These are phyloP conservation scores for Tubosaeta sp. DNA, from an alignment of 768 basidiomycete genomes.

Conservation along the genomic window DNA sequence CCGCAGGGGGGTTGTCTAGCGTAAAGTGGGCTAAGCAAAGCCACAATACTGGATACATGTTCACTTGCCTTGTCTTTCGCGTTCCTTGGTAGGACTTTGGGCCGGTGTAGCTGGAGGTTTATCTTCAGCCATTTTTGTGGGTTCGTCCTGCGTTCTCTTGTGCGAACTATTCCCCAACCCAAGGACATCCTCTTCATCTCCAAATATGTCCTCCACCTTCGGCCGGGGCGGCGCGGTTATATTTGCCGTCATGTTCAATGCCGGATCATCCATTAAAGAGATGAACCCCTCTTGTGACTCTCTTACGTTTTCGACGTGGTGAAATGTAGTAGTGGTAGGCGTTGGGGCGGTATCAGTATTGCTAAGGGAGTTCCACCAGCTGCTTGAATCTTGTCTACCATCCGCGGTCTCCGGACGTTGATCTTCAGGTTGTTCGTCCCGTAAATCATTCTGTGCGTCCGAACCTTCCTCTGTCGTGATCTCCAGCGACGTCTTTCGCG, in stretches of 20 bases:
- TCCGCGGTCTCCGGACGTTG: slow-evolving; percentile 16
- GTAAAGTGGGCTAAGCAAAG: neutral
- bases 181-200: slow-evolving; percentile 79
- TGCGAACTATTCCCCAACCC: slow-evolving; percentile 77
- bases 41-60: neutral
- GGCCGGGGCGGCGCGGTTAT: slow-evolving; percentile 8
- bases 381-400: slow-evolving; percentile 33
- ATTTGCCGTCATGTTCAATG: slow-evolving; percentile 38
- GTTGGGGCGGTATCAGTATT: slow-evolving; percentile 45
- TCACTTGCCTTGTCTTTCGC: slow-evolving; percentile 31
- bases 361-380: slow-evolving; percentile 62
- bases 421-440: slow-evolving; percentile 7
- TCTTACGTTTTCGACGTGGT: slow-evolving; percentile 44
- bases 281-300: slow-evolving; percentile 61
- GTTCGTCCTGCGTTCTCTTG: slow-evolving; percentile 31
- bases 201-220: slow-evolving; percentile 11
- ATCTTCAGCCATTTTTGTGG: slow-evolving; percentile 27
- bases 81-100: slow-evolving; percentile 16
- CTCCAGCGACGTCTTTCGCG: slow-evolving; percentile 29
- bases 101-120: slow-evolving; percentile 17
- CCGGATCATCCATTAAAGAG: slow-evolving; percentile 71
- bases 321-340: slow-evolving; percentile 68
- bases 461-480: slow-evolving; percentile 26
- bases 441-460: slow-evolving; percentile 5
- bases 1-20: slow-evolving; percentile 18